phyloP scores from a whole-genome alignment of 2,329 filamentous ascomycete genomes.

The Emergomyces pasteurianus region DNA sequence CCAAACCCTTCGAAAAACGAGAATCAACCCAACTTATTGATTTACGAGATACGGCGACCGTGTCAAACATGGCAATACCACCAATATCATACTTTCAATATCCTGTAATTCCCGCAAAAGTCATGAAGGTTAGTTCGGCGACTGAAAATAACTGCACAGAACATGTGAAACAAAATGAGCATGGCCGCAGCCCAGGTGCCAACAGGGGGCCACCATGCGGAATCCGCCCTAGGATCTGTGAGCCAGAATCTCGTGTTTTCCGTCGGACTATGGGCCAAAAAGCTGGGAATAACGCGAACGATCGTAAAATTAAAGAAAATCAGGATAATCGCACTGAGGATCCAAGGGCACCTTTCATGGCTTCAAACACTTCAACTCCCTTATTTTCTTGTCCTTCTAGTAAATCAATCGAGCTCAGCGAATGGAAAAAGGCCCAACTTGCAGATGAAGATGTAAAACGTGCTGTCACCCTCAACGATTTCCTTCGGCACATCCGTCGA shows the following conservation, averaged over 20 bases:
- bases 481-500: conserved; percentile 21
- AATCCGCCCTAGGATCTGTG: conserved; percentile 5
- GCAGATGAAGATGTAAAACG: conserved; percentile 5
- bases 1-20: background rate
- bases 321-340: conserved; percentile 20
- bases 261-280: conserved; percentile 23
- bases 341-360: conserved; percentile 13
- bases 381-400: background rate
- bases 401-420: conserved; percentile 2
- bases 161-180: background rate
- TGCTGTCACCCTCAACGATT: conserved; percentile 10
- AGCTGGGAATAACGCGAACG: conserved; percentile 12
- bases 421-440: conserved; percentile 7
- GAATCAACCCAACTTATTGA: background rate
- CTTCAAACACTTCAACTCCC: background rate
- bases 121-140: background rate
- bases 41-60: background rate
- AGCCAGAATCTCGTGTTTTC: conserved; percentile 16
- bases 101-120: background rate
- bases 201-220: background rate
- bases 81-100: background rate
- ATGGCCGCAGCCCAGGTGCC: background rate
- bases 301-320: conserved; percentile 9
- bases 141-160: background rate
- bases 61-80: background rate